phyloP scores from a whole-genome alignment of 805 yeast genomes.

The Lipomyces lipofer region DNA sequence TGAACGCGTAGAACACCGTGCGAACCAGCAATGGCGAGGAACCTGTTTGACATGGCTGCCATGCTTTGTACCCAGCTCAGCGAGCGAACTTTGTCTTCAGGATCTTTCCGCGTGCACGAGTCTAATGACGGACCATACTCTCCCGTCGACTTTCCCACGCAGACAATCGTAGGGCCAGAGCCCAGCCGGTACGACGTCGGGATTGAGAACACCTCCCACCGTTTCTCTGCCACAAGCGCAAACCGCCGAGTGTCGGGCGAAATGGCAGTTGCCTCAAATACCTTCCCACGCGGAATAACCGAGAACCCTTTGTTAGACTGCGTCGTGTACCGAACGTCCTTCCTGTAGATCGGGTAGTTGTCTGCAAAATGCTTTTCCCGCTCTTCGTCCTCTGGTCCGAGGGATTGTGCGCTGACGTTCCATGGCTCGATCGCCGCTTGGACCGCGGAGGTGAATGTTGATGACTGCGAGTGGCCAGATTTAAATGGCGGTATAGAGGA shows the following conservation, averaged over 20 bases:
- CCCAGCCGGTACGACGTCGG: conserved; percentile 45
- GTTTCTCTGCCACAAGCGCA: conserved; percentile 63
- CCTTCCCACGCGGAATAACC: conserved; percentile 45
- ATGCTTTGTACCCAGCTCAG: conserved; percentile 35
- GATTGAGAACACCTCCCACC: conserved; percentile 73
- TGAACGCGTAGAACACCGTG: conserved; percentile 68
- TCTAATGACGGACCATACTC: conserved; percentile 57
- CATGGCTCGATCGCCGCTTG: conserved; percentile 25
- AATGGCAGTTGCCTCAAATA: conserved; percentile 57
- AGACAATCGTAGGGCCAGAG: conserved; percentile 55
- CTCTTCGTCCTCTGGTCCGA: conserved; percentile 32
- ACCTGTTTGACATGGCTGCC: conserved; percentile 52
- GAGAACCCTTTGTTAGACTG: conserved; percentile 52
- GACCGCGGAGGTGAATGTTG: too few species aligned
- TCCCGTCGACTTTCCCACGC: conserved; percentile 69
- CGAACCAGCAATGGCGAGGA: conserved; percentile 69
- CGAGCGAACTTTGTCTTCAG: conserved; percentile 13
- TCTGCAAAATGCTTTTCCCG: conserved; percentile 70
- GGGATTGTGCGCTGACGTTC: conserved; percentile 2
- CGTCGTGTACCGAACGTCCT: conserved; percentile 54
- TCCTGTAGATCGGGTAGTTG: conserved; percentile 81
- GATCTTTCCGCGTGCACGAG: conserved; percentile 17
- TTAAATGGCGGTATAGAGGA: neutral
- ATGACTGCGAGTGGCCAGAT: too few species aligned
- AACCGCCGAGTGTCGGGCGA: conserved; percentile 66